Conservation (phyloP, 306 rosid species). For the Macrotyloma uniflorum region DNA sequence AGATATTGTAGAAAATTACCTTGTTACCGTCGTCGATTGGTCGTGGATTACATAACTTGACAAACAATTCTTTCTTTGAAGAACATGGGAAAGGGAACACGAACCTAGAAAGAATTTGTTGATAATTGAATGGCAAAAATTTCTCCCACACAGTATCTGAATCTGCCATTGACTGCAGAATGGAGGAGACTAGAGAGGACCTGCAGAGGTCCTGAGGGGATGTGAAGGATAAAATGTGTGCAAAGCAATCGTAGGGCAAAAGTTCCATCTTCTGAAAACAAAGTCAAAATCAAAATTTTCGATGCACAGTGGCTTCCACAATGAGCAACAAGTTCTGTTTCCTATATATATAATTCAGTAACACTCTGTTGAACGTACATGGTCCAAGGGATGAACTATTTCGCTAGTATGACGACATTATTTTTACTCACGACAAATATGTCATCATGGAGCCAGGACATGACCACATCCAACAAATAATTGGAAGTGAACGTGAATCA, state of each 20-base stretch:
- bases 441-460: slow-evolving; percentile 46
- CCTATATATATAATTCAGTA: not conserved
- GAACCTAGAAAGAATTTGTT: slow-evolving; percentile 49
- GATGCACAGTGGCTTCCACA: not conserved
- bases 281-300: not conserved
- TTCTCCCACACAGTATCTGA: slow-evolving; percentile 55
- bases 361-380: not conserved
- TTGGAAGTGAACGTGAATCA: not conserved
- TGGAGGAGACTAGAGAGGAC: slow-evolving; percentile 33
- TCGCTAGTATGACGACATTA: slow-evolving; percentile 58
- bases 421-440: slow-evolving; percentile 11
- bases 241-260: slow-evolving; percentile 62
- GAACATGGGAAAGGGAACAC: slow-evolving; percentile 44
- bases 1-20: slow-evolving; percentile 14
- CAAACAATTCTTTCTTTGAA: slow-evolving; percentile 53
- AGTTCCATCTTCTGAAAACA: slow-evolving; percentile 36
- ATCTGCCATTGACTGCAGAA: slow-evolving; percentile 44
- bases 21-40: slow-evolving; percentile 56
- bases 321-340: not conserved
- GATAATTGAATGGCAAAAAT: slow-evolving; percentile 51
- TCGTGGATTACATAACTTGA: slow-evolving; percentile 54
- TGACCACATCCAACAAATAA: slow-evolving; percentile 46
- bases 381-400: slow-evolving; percentile 1
- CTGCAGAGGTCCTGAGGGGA: slow-evolving; percentile 58
- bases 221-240: slow-evolving; percentile 54